These are phyloP conservation scores for Penicillium simplicissimum DNA, from an alignment of 495 filamentous ascomycete genomes.

Conservation along the genomic window DNA sequence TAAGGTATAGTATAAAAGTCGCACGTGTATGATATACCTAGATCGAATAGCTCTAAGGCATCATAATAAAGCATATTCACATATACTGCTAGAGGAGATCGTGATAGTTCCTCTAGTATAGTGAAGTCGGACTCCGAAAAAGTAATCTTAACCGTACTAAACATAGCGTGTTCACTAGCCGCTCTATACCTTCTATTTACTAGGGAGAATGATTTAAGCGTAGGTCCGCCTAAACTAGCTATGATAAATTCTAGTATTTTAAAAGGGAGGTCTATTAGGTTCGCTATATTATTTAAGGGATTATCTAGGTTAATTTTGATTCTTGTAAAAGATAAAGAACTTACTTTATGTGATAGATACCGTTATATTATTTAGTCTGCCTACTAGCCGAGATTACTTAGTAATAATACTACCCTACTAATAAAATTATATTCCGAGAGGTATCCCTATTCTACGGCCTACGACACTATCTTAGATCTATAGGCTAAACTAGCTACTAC, in stretches of 20 bases:
- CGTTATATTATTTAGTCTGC: too few species aligned
- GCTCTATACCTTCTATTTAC: background rate
- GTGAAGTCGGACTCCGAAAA: background rate
- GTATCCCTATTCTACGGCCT: too few species aligned
- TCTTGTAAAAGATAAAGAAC: too few species aligned
- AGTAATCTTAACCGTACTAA: background rate
- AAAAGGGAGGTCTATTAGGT: background rate
- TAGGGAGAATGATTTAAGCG: background rate
- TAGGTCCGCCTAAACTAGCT: background rate
- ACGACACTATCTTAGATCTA: too few species aligned
- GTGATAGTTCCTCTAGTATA: background rate
- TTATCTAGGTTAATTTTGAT: background rate
- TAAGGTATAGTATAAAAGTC: background rate
- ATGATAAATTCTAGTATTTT: background rate
- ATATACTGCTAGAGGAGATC: background rate
- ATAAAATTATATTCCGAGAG: too few species aligned
- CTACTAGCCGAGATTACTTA: too few species aligned
- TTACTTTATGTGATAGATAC: too few species aligned
- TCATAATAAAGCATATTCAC: background rate
- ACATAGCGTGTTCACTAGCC: background rate
- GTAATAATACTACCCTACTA: too few species aligned
- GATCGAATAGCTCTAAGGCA: background rate
- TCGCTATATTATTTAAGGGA: background rate
- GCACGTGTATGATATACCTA: background rate
- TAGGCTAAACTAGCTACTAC: too few species aligned